A percentile compares a stretch with the other conserved stretches of the same genome.
phyloP scores from a whole-genome alignment of 1,139 yeast species.

The Geotrichum carabidarum region DNA sequence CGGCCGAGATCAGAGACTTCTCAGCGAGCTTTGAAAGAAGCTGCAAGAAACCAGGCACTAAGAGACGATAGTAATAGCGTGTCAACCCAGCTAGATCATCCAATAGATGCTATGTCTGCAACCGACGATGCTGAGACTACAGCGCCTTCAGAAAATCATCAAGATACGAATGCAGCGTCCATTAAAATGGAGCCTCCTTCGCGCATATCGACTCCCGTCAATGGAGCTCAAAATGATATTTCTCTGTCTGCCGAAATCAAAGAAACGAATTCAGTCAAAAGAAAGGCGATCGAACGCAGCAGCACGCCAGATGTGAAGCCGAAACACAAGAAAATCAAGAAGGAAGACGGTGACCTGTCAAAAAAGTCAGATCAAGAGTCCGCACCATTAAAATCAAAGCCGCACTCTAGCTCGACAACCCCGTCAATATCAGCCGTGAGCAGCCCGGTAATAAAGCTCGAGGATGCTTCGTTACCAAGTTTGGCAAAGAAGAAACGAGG shows the following conservation, averaged over 20 bases:
- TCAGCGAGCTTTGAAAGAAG: slow-evolving; percentile 16
- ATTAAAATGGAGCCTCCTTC: no score
- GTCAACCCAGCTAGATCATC: not conserved
- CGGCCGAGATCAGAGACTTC: slow-evolving; percentile 19
- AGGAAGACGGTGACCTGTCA: slow-evolving; percentile 4
- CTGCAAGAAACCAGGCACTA: not conserved
- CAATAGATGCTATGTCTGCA: not conserved
- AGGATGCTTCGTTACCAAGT: not conserved
- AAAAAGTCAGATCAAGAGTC: not conserved
- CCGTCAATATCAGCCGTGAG: slow-evolving; percentile 1
- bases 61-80: not conserved
- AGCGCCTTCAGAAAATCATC: not conserved
- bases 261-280: not conserved
- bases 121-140: not conserved
- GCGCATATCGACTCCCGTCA: no score
- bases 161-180: no score
- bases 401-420: not conserved
- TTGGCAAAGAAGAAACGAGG: slow-evolving; percentile 4
- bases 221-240: not conserved
- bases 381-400: not conserved
- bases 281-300: not conserved
- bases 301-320: slow-evolving; percentile 2
- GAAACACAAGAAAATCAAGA: slow-evolving; percentile 12
- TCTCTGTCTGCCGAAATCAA: not conserved
- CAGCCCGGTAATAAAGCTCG: not conserved